phyloP scores from a whole-genome alignment of 2,329 filamentous ascomycete species.

The Drechmeria coniospora region DNA sequence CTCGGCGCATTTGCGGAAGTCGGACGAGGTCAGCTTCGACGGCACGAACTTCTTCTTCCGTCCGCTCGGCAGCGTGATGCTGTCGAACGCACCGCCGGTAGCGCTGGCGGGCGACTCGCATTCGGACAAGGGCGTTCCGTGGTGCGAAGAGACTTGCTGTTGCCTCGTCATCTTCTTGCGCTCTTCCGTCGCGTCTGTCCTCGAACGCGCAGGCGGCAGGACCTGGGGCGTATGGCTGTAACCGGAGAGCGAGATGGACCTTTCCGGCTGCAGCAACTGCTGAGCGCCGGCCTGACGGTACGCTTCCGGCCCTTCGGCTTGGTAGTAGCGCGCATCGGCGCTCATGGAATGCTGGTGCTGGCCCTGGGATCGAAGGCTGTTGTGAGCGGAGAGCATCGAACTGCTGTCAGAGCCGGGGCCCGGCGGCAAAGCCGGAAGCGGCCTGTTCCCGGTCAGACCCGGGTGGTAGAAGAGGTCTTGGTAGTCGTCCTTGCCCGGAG shows the following conservation, averaged over 20 bases:
- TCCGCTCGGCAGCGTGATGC: slow-evolving; percentile 67
- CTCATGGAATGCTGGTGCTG: slow-evolving; percentile 35
- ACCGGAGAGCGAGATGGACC: slow-evolving; percentile 70
- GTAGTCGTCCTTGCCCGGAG: slow-evolving; percentile 55
- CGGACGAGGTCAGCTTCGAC: slow-evolving; percentile 61
- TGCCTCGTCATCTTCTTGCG: slow-evolving; percentile 39
- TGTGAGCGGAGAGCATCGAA: slow-evolving; percentile 32
- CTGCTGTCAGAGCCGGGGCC: slow-evolving; percentile 47
- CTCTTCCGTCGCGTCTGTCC: slow-evolving; percentile 78
- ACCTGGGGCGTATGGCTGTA: slow-evolving; percentile 69
- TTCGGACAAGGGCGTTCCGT: slow-evolving; percentile 36
- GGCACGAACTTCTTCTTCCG: slow-evolving; percentile 75
- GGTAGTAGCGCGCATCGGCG: slow-evolving; percentile 25
- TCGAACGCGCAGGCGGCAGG: slow-evolving; percentile 72
- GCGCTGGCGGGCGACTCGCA: slow-evolving; percentile 40
- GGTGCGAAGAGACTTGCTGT: slow-evolving; percentile 32
- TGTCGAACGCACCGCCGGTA: slow-evolving; percentile 52
- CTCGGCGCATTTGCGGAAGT: slow-evolving; percentile 73
- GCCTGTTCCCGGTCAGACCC: slow-evolving; percentile 52
- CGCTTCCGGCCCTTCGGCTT: slow-evolving; percentile 31
- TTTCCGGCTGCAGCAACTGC: slow-evolving; percentile 35
- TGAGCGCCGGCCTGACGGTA: slow-evolving; percentile 24
- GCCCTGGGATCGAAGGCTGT: slow-evolving; percentile 23
- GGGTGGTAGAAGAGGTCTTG: slow-evolving; percentile 92
- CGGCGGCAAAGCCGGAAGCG: slow-evolving; percentile 45